These are phyloP conservation scores for Blepharisma stoltei DNA, from an alignment of 73 alveolate species.

Conservation along the genomic window DNA sequence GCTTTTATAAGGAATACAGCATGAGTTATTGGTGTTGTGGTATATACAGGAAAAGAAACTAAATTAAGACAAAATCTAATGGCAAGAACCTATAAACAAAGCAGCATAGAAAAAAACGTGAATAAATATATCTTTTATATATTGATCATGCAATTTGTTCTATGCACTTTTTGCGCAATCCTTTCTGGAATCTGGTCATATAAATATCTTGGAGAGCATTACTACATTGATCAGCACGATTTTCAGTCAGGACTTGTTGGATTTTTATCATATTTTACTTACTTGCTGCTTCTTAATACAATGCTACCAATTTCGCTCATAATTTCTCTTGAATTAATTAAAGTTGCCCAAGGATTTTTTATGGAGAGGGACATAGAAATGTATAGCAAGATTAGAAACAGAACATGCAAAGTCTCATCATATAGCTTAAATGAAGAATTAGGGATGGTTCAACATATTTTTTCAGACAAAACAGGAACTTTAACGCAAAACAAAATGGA, in stretches of 20 bases:
- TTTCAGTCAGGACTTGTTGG: constrained; percentile 40
- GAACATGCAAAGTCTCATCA: constrained; percentile 54
- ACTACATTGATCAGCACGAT: constrained; percentile 19
- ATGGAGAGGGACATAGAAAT: constrained; percentile 77
- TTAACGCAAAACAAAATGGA: constrained; percentile 38
- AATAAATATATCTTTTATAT: constrained; percentile 48
- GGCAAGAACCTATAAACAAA: constrained; percentile 79
- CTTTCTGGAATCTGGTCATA: constrained; percentile 38
- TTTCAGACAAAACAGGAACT: constrained; percentile 35
- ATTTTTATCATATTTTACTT: constrained; percentile 82
- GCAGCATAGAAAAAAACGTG: constrained; percentile 60
- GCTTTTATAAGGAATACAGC: constrained; percentile 90
- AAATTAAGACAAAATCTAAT: constrained; percentile 92
- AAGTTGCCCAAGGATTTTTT: constrained; percentile 84
- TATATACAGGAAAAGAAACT: constrained; percentile 94
- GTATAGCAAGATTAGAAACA: constrained; percentile 69
- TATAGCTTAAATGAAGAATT: constrained; percentile 55
- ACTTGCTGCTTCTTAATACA: constrained; percentile 90
- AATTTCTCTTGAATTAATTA: constrained; percentile 89
- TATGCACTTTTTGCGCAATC: constrained; percentile 35
- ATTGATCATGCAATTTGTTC: constrained; percentile 36
- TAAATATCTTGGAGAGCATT: constrained; percentile 41
- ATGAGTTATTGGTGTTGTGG: constrained; percentile 82
- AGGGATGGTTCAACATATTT: constrained; percentile 47
- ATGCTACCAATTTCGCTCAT: constrained; percentile 95